Percentiles rank a stretch among this genome's conserved stretches.
Conservation (phyloP, 2,329 filamentous ascomycete genomes). For the Xenosphaeropsis pyriputrescens region DNA sequence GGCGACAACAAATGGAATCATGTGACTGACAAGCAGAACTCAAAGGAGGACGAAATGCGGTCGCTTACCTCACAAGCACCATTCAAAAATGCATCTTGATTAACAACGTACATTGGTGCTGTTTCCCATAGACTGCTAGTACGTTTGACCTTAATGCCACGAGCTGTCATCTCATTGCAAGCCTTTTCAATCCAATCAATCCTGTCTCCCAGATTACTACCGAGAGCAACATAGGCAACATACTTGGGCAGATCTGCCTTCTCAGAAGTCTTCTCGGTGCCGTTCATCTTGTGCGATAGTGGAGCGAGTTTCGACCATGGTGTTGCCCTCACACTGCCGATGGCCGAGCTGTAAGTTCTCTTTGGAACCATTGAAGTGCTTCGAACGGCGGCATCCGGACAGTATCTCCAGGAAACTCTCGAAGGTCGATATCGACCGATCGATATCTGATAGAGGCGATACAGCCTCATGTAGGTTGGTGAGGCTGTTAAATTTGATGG, state of each 20-base stretch:
- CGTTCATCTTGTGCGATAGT: background rate
- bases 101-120: slow-evolving; percentile 86
- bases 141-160: slow-evolving; percentile 57
- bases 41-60: background rate
- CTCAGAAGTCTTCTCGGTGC: slow-evolving; percentile 1
- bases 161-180: slow-evolving; percentile 59
- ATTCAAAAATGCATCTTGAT: slow-evolving; percentile 83
- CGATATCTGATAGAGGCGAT: background rate
- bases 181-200: slow-evolving; percentile 75
- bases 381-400: no score
- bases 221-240: slow-evolving; percentile 68
- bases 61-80: slow-evolving; percentile 73
- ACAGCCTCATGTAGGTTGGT: background rate
- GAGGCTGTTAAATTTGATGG: no score
- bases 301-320: slow-evolving; percentile 7
- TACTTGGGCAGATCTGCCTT: slow-evolving; percentile 1
- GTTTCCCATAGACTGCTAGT: slow-evolving; percentile 93
- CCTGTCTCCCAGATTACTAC: slow-evolving; percentile 84
- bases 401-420: no score
- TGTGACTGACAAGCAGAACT: background rate
- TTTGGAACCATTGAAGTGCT: background rate
- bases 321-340: slow-evolving; percentile 1
- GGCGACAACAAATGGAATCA: no score
- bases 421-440: background rate
- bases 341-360: slow-evolving; percentile 2